phyloP scores from a whole-genome alignment of 495 filamentous ascomycete species.

The Neurospora intermedia region DNA sequence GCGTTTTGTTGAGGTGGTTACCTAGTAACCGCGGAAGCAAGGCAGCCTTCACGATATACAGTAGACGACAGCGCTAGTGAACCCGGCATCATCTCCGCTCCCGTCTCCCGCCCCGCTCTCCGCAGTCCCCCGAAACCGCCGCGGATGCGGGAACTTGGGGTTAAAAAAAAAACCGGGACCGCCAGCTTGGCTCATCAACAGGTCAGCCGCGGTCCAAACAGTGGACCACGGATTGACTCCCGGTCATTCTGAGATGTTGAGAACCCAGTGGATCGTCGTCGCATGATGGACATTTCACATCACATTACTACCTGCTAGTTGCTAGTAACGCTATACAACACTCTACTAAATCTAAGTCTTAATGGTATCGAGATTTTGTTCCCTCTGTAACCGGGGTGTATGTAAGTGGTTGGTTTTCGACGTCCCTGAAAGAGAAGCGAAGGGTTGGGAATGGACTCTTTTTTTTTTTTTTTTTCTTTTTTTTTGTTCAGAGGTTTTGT shows the following conservation, averaged over 20 bases:
- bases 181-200: background rate
- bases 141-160: background rate
- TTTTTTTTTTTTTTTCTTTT: background rate
- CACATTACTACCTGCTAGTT: background rate
- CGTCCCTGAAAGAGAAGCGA: background rate
- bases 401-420: background rate
- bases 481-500: background rate
- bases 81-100: background rate
- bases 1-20: no score
- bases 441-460: background rate
- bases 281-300: background rate
- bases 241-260: background rate
- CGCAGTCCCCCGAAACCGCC: background rate
- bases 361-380: background rate
- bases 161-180: background rate
- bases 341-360: background rate
- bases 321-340: background rate
- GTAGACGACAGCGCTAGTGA: background rate
- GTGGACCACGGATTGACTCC: background rate
- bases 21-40: no score
- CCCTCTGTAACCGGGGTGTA: background rate
- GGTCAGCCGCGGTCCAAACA: background rate
- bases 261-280: background rate
- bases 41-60: no score
- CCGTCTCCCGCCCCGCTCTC: background rate